A percentile compares a stretch with the other conserved stretches of the same genome.
These are phyloP conservation scores for Pseudophaeomoniella oleicola DNA, from an alignment of 2,329 filamentous ascomycete genomes.

Conservation along the genomic window DNA sequence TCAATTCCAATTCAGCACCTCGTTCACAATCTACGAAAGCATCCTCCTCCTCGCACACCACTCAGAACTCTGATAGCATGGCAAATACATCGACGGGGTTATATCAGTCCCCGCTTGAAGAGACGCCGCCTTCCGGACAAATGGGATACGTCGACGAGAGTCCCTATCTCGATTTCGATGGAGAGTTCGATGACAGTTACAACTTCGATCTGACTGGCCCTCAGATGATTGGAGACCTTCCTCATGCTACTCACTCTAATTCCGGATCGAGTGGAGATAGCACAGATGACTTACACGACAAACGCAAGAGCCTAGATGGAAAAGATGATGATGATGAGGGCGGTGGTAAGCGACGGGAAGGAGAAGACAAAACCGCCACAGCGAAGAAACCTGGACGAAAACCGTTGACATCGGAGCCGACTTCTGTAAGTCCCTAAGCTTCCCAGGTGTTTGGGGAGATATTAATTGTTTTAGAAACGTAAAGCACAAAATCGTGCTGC, in stretches of 20 bases:
- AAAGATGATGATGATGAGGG: constrained; percentile 46
- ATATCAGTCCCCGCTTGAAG: constrained; percentile 16
- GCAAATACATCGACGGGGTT: constrained; percentile 5
- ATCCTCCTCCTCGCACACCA: neutral
- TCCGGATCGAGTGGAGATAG: constrained; percentile 20
- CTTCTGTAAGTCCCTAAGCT: constrained; percentile 65
- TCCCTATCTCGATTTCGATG: constrained; percentile 70
- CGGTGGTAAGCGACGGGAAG: constrained; percentile 64
- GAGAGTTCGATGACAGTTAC: constrained; percentile 59
- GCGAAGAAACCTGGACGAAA: constrained; percentile 98
- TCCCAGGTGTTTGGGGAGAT: neutral
- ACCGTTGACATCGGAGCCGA: constrained; percentile 88
- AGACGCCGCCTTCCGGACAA: constrained; percentile 29
- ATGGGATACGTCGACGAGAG: constrained; percentile 47
- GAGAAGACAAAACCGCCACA: constrained; percentile 66
- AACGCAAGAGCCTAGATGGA: constrained; percentile 39
- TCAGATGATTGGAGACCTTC: constrained; percentile 64
- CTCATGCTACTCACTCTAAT: constrained; percentile 26
- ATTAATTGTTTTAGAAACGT: constrained; percentile 22
- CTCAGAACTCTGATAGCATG: constrained; percentile 2
- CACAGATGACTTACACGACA: constrained; percentile 40
- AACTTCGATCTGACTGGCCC: constrained; percentile 54
- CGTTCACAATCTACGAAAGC: constrained; percentile 13
- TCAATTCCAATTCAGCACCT: constrained; percentile 51
- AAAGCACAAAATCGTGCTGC: constrained; percentile 93